Evolutionary conservation across 805 yeast genomes (phyloP).

Genomic region (Candida nonsorbophila): DNA sequence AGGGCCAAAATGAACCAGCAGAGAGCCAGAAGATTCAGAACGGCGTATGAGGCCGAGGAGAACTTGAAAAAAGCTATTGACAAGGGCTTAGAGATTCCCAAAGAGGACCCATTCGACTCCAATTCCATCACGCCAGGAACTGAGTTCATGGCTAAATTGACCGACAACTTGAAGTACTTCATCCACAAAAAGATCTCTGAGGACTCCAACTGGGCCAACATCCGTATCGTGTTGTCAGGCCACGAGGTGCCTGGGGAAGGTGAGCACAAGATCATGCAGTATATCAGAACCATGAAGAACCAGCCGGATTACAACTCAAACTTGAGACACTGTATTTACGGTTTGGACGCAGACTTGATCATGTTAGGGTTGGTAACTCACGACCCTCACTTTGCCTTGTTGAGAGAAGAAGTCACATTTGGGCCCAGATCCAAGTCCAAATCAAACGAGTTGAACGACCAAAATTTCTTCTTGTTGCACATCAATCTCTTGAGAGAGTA

Average conservation of each 20-base stretch:
- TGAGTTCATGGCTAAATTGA: conserved; percentile 87
- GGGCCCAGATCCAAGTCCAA: conserved; percentile 47
- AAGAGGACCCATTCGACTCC: conserved; percentile 83
- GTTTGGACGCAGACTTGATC: conserved; percentile 93
- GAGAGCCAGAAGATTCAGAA: conserved; percentile 89
- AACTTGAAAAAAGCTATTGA: conserved; percentile 67
- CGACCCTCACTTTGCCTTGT: conserved; percentile 90
- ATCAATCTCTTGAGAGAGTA: conserved; percentile 87
- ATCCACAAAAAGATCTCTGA: conserved; percentile 82
- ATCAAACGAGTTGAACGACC: conserved; percentile 57
- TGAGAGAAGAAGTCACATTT: conserved; percentile 93
- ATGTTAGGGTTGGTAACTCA: conserved; percentile 89
- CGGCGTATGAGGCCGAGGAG: conserved; percentile 89
- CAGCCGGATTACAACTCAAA: conserved; percentile 70
- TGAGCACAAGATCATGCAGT: conserved; percentile 95
- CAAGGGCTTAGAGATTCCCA: conserved; percentile 70
- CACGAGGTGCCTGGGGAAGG: conserved; percentile 99
- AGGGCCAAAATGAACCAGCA: conserved; percentile 98
- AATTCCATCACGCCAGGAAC: conserved; percentile 97
- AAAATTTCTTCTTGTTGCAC: conserved; percentile 79
- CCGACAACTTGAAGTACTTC: conserved; percentile 77
- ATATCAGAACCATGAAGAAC: conserved; percentile 74
- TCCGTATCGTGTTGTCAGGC: conserved; percentile 77
- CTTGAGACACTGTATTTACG: conserved; percentile 89
- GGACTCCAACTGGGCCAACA: conserved; percentile 80